Evolutionary conservation across 176 grass and related monocot genomes (phyloP).

Genomic region (Poa annua): DNA sequence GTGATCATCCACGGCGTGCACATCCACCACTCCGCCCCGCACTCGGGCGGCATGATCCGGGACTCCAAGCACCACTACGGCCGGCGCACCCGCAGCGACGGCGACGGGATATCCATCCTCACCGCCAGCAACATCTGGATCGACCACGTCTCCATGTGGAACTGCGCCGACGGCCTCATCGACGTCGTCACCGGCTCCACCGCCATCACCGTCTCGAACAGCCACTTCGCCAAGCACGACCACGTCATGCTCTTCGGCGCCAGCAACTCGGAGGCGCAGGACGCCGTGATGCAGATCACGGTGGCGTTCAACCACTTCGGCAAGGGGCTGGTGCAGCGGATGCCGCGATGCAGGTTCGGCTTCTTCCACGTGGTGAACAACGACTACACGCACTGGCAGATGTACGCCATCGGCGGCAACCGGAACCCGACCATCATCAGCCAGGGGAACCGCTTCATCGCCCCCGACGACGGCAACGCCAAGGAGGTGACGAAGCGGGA

Average conservation of each 20-base stretch:
- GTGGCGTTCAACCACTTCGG: constrained; percentile 94
- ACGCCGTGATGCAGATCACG: constrained; percentile 74
- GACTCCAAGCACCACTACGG: constrained; percentile 57
- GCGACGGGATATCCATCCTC: constrained; percentile 68
- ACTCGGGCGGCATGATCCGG: constrained; percentile 59
- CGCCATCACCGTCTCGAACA: constrained; percentile 78
- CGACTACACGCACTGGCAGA: constrained; percentile 88
- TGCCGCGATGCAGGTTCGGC: constrained; percentile 58
- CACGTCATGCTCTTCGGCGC: constrained; percentile 88
- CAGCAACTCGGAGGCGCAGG: constrained; percentile 48
- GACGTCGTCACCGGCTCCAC: constrained; percentile 72
- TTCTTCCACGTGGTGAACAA: constrained; percentile 95
- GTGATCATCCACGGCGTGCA: constrained; percentile 75
- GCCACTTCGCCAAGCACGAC: constrained; percentile 78
- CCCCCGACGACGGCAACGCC: constrained; percentile 30
- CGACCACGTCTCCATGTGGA: constrained; percentile 74
- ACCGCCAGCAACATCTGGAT: constrained; percentile 66
- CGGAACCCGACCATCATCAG: constrained; percentile 81
- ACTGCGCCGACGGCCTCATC: constrained; percentile 74
- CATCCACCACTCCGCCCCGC: constrained; percentile 53
- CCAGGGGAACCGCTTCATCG: constrained; percentile 80
- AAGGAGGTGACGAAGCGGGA: constrained; percentile 89
- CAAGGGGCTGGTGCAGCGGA: constrained; percentile 81
- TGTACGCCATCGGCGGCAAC: constrained; percentile 90
- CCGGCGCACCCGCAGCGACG: constrained; percentile 50